Evolutionary conservation across 2,329 filamentous ascomycete genomes (phyloP), one percentile per base, ranked within the genome.

Genomic region (Trichophyton schoenleinii): DNA sequence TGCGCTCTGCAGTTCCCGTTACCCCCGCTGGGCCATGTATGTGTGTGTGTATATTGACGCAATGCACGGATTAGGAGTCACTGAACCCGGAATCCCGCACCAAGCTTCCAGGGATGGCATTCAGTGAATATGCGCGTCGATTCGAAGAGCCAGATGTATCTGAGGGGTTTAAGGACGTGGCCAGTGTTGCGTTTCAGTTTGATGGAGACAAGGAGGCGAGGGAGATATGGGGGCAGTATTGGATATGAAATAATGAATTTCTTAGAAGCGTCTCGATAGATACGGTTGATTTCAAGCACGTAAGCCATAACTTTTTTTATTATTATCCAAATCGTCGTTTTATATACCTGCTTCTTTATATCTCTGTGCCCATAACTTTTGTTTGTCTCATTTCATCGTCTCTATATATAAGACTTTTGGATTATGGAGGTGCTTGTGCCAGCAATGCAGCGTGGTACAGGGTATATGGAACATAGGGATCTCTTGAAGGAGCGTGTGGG

Each of bases 161-260:
- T 11, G 94, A 99, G 74, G 92, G 92, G 0, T 96, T 96, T 68
- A 77, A 87, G 65, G 89, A 96, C 66, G 83, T 99, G 41, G 78
- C 83, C 0, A 82, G 84, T 60, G 77, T 95, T 0, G 82, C 87
- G 36, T 99, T 99, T 69, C 70, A 79, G 71, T 92, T 94, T 70
- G 77, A 82, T 48, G 90, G 90, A 0, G 81, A 80, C 0, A 80
- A 83, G 59, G 83, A 87, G 38, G 85, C 90, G 66, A 85, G 84
- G 69, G 76, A 77, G 41, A 74, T 88, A 52, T 96, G 91, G 91
- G 81, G 78, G 3, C 83, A 81, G 67, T 91, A 89, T 69, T 96
- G 90, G 90, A 77, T 83, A 58, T 91, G 70, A 74, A 53, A 15
- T 53, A 6, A 25, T 25, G 25, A 25, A 7, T 18, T 3, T 34